Evolutionary conservation across 768 basidiomycete species (phyloP).

Genomic region (Arthromyces matolae): DNA sequence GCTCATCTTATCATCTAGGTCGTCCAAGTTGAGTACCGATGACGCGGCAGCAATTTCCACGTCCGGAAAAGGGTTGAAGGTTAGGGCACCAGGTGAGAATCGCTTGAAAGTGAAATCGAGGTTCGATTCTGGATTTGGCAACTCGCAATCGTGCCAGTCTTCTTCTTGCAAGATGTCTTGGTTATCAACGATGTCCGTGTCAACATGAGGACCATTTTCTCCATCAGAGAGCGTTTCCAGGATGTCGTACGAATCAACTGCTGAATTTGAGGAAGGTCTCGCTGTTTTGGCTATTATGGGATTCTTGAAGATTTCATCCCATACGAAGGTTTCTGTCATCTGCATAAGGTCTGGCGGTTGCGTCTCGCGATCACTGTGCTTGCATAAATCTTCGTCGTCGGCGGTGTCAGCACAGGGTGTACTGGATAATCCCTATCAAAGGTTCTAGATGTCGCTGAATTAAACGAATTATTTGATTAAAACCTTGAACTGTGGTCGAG

Average conservation of each 20-base stretch:
- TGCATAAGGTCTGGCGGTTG: neutral
- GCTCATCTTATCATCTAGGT: conserved; percentile 5
- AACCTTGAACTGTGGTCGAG: conserved; percentile 47
- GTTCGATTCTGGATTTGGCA: conserved; percentile 1
- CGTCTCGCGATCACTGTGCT: conserved; percentile 6
- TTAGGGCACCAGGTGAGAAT: neutral
- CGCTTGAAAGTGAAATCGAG: neutral
- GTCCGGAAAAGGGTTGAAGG: neutral
- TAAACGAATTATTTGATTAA: conserved; percentile 8
- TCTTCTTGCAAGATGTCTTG: conserved; percentile 3
- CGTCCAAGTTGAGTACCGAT: conserved; percentile 12
- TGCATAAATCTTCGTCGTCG: conserved; percentile 18
- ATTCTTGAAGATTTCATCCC: conserved; percentile 13
- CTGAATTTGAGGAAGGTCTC: neutral
- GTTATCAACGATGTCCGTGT: conserved; percentile 7
- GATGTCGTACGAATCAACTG: neutral
- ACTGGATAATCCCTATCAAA: conserved; percentile 11
- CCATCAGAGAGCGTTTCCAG: conserved; percentile 7
- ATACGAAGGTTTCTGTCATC: conserved; percentile 8
- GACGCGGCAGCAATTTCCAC: neutral
- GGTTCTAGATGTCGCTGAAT: neutral
- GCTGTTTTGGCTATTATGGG: neutral
- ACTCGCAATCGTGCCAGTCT: conserved; percentile 9
- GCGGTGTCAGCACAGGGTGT: conserved; percentile 10
- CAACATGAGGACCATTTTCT: conserved; percentile 6